Evolutionary conservation across 148 eudicot species (phyloP), one percentile per base, ranked within the genome.

Genomic region (Dianthus caryophyllus): DNA sequence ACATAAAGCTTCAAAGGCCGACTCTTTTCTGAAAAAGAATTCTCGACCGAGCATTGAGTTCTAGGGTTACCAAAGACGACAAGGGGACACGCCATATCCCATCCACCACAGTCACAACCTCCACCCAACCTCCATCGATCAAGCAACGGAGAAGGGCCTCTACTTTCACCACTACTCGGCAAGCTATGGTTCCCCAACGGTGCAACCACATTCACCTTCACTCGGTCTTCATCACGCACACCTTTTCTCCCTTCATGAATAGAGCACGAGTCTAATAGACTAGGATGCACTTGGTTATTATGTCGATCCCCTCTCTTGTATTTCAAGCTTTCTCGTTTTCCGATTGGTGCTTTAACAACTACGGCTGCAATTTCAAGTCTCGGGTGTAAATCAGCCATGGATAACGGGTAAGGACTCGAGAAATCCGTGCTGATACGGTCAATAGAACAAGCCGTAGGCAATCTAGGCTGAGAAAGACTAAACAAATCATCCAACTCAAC

Each of bases 51-150:
- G 73, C 73, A 65, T 47, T 25, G 73, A 64, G 77, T 61, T 73
- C 56, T 57, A 9, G 74, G 75, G 75, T 87, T 87, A 67, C 78
- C 79, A 47, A 87, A 79, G 70, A 92, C 79, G 62, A 72, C 47
- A 30, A 92, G 83, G 8, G 98, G 95, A 73, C 98, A 93, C 13
- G 83, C 89, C 87, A 93, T 84, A 75, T 93, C 98, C 98, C 98
- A 93, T 24, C 98, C 96, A 62, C 98, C 98, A 77, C 98, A 93
- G 16, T 93, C 98, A 63, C 98, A 93, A 10, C 84, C 85, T 63
- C 96, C 98, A n/a, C 91, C 89, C 30, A 78, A 56, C 75, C 91
- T 81, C 91, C 96, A 93, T 70, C 96, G 80, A 62, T 93, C 87
- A 36, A 93, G 90, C 71, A 93, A 82, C 1, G 89, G 73, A 10